Percentiles rank a stretch among this genome's conserved stretches.
phyloP scores from a whole-genome alignment of 805 yeast species.

The Candida sphagnicola region DNA sequence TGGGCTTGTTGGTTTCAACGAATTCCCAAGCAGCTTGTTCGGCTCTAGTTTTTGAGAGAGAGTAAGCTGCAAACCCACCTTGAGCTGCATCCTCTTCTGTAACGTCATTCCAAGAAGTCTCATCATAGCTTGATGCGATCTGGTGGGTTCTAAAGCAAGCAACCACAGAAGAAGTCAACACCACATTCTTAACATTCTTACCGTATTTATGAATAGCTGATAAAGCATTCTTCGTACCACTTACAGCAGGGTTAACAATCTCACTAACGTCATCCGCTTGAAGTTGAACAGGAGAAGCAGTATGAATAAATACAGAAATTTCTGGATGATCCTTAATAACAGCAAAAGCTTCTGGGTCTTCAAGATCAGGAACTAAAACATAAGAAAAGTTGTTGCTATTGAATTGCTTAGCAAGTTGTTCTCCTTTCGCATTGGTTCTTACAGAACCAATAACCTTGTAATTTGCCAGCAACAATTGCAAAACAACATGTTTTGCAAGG shows the following conservation, averaged over 20 bases:
- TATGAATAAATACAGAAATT: slow-evolving; percentile 23
- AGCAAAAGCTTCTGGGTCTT: slow-evolving; percentile 23
- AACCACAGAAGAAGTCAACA: slow-evolving; percentile 43
- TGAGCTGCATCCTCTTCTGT: slow-evolving; percentile 39
- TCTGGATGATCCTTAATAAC: slow-evolving; percentile 24
- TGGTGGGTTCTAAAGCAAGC: background rate
- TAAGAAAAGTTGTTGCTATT: slow-evolving; percentile 15
- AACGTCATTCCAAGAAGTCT: slow-evolving; percentile 48
- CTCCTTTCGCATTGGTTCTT: slow-evolving; percentile 42
- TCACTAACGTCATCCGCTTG: slow-evolving; percentile 14
- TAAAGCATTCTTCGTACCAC: slow-evolving; percentile 24
- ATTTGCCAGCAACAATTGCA: slow-evolving; percentile 31
- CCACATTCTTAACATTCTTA: slow-evolving; percentile 39
- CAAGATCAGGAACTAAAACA: slow-evolving; percentile 20
- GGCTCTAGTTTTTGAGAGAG: slow-evolving; percentile 21
- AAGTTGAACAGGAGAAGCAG: slow-evolving; percentile 25
- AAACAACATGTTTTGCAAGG: slow-evolving; percentile 47
- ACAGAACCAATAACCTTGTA: slow-evolving; percentile 51
- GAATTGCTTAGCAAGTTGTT: slow-evolving; percentile 18
- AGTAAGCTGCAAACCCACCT: slow-evolving; percentile 12
- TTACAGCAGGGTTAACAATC: slow-evolving; percentile 26
- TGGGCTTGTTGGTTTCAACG: slow-evolving; percentile 17
- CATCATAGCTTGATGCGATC: slow-evolving; percentile 32
- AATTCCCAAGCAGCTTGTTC: slow-evolving; percentile 30
- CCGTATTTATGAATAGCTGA: slow-evolving; percentile 41